Base-by-base conservation (phyloP, 1,284 basidiomycete species). In the Tausonia pullulans region DNA sequence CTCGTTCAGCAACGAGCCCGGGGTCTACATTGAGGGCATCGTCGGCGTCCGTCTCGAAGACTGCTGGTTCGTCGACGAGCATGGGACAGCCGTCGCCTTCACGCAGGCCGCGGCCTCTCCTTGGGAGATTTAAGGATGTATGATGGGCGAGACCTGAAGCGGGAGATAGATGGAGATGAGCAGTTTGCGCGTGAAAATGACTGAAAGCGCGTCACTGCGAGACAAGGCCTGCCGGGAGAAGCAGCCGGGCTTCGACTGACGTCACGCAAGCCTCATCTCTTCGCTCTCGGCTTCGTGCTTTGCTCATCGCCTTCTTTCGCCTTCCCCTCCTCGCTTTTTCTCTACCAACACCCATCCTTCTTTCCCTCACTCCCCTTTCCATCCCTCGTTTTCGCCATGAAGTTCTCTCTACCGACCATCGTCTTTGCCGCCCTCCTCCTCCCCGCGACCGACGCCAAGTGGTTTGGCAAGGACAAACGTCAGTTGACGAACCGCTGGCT, bases 11-110 rank as follows among this genome's bases (percentile, higher is more conserved):
- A 80, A 90, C 69, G 89, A 93, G 74, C 90, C 89, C 2, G 88
- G 89, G 0, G 79, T 92, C 44, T 92, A 92, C 74, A 86, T 91
- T 61, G 81, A 86, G 68, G 84, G 81, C 50, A 79, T 86, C 75
- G 84, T 89, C 62, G 89, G 89, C 0, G 81, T 91, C 13, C 81
- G 89, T 49, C 75, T 92, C 58, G 89, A 92, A 71, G 89, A 92
- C 71, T 89, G 87, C 71, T 87, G 90, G 71, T 86, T 84, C 68
- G 81, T 91, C 62, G 73, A 79, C 40, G 78, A 81, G 46, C 73
- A 78, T 44, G 85, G 86, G 0, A 71, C 72, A 0, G 78, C 82
- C 14, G 75, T 81, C 49, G 82, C 82, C 73, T 78, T 88, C 44
- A 88, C 86, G 1, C 79, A 27, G 27, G 27, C 27, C 27, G 27